Evolutionary conservation across 2,329 filamentous ascomycete genomes (phyloP), one percentile per base, ranked within the genome.

Genomic region (Aspergillus alliaceus): DNA sequence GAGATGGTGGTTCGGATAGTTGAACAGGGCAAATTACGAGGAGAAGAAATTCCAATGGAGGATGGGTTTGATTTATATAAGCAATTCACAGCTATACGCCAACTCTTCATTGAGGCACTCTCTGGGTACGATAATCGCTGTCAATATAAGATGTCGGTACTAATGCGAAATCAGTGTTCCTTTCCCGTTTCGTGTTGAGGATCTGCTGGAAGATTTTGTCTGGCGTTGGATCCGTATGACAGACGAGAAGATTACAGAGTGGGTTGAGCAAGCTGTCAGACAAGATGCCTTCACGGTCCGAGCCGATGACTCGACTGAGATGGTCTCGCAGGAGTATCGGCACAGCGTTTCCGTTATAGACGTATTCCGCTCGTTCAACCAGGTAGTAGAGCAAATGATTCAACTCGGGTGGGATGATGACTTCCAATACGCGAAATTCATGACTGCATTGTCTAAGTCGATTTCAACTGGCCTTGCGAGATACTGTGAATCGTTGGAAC

Each of bases 51-150:
- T 49, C 87, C 90, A 37, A 85, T 98, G 25, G 86, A 96, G 68
- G 95, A 99, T 72, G 95, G 93, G 0, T 98, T 99, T 72, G 90
- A 96, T 64, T 78, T 99, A 18, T 99, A 99, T 77, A 89, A 86
- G 67, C 91, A 96, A 68, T 80, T 99, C 56, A 88, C 93, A 20
- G 89, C 90, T 63, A 91, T 97, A 59, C 88, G 95, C 29, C 82
- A 84, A 32, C 91, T 96, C 25, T 93, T 97, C 72, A 82, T 84
- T 7, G 84, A 90, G 60, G 88, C 86, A 22, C 81, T 97, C 18
- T 90, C 90, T 0, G 82, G 81, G 63, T 79, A 74, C 65, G 76
- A 61, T 46, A 55, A 18, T 18, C n/a, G 5, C 12, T 25, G 1
- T 14, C 12, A 8, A 25, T 51, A 24, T 24, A 2, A 18, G 51